A percentile compares a stretch with the other conserved stretches of the same genome.
Conservation (phyloP, 352 stramenopile species). For the Phytophthora megakarya region DNA sequence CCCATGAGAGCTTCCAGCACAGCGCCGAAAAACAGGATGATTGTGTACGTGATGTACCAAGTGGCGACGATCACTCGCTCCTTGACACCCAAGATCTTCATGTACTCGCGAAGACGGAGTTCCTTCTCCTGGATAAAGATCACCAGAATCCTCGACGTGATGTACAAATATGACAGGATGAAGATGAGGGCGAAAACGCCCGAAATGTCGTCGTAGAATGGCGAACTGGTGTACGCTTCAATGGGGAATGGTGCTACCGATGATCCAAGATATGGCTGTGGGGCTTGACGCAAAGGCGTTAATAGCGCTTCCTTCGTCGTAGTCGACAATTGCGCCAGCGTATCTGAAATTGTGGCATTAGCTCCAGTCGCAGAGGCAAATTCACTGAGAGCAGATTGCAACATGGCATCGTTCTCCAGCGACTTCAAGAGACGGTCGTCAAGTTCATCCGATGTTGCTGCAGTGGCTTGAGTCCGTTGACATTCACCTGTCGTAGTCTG, state of each 20-base stretch:
- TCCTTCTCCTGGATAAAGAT: slow-evolving; percentile 91
- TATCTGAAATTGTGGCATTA: slow-evolving; percentile 22
- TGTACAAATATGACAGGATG: slow-evolving; percentile 88
- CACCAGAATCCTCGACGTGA: slow-evolving; percentile 78
- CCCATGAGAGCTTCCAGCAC: slow-evolving; percentile 56
- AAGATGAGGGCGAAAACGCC: slow-evolving; percentile 84
- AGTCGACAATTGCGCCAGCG: slow-evolving; percentile 17
- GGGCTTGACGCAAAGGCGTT: slow-evolving; percentile 41
- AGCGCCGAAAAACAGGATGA: slow-evolving; percentile 73
- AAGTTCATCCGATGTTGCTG: slow-evolving; percentile 24
- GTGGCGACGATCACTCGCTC: slow-evolving; percentile 59
- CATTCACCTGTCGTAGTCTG: slow-evolving; percentile 48
- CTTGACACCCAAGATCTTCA: slow-evolving; percentile 92
- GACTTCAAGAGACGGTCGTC: slow-evolving; percentile 39
- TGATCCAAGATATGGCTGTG: slow-evolving; percentile 46
- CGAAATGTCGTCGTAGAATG: slow-evolving; percentile 65
- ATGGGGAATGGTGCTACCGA: slow-evolving; percentile 46
- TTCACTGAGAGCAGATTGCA: slow-evolving; percentile 30
- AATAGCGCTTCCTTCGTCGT: slow-evolving; percentile 31
- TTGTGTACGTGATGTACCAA: slow-evolving; percentile 88
- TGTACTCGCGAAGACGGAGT: slow-evolving; percentile 81
- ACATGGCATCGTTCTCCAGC: slow-evolving; percentile 45
- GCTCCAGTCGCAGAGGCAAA: slow-evolving; percentile 2
- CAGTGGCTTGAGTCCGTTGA: slow-evolving; percentile 39
- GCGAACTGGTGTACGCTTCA: slow-evolving; percentile 38